These are phyloP conservation scores for Castanospermum australe DNA, from an alignment of 306 rosid genomes.

Conservation along the genomic window DNA sequence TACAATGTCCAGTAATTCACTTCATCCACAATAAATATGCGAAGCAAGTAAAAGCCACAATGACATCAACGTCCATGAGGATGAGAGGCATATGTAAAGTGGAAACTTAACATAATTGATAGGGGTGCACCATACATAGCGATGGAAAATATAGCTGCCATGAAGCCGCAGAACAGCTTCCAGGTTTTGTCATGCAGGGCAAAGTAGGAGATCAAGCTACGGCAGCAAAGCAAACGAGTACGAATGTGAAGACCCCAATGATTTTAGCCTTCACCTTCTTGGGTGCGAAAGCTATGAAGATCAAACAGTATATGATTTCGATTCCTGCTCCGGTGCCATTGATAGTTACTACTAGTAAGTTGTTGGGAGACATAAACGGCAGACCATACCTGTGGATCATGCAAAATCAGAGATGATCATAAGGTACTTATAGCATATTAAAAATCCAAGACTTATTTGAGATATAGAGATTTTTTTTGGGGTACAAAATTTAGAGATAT, in stretches of 20 bases:
- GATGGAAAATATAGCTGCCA: conserved; percentile 55
- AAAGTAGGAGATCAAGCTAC: conserved; percentile 59
- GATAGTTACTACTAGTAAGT: conserved; percentile 55
- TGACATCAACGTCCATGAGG: too few relatives aligned
- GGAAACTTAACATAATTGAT: conserved; percentile 42
- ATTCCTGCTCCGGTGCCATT: conserved; percentile 63
- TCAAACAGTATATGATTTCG: conserved; percentile 46
- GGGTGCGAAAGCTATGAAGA: conserved; percentile 41
- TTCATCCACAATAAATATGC: too few relatives aligned
- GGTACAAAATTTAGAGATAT: too few relatives aligned
- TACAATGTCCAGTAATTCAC: too few relatives aligned
- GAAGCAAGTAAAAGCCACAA: not conserved
- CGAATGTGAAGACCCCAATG: conserved; percentile 29
- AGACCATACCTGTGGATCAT: conserved; percentile 52
- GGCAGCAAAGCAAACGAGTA: conserved; percentile 30
- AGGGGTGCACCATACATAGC: conserved; percentile 74
- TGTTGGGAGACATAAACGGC: conserved; percentile 63
- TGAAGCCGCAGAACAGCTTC: conserved; percentile 62
- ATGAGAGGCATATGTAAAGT: not conserved
- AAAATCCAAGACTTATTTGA: not conserved
- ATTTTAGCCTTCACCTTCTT: conserved; percentile 53
- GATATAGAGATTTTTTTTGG: too few relatives aligned
- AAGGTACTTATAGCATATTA: not conserved
- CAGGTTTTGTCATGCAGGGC: conserved; percentile 40
- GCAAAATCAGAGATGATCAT: too few relatives aligned